Conservation (phyloP, 176 grass and related monocot genomes). For the Paspalum notatum region DNA sequence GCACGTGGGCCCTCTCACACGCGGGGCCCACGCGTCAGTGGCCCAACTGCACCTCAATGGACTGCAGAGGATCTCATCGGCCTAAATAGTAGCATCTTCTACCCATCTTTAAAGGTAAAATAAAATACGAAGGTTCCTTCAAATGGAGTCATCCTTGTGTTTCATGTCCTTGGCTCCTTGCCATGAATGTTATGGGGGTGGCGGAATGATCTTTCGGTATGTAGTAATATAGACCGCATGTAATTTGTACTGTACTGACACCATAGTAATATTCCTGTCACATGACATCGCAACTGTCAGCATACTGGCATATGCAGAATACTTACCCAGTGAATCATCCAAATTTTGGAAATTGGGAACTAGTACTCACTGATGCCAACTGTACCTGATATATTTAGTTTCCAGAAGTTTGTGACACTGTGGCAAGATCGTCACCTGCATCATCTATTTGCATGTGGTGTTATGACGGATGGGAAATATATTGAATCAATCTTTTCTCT, state of each 20-base stretch:
- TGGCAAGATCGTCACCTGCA: neutral
- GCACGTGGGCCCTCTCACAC: too few relatives aligned
- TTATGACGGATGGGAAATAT: neutral
- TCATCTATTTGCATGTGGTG: slow-evolving; percentile 20
- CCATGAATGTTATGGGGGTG: neutral
- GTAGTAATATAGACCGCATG: neutral
- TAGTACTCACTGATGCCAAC: slow-evolving; percentile 5
- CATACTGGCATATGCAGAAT: slow-evolving; percentile 16
- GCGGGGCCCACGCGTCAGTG: too few relatives aligned
- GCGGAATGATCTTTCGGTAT: neutral
- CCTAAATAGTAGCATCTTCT: neutral
- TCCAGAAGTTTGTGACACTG: neutral
- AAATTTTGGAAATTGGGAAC: slow-evolving; percentile 13
- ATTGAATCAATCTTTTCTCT: neutral
- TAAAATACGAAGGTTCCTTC: neutral
- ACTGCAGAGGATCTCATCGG: too few relatives aligned
- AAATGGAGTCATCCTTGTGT: slow-evolving; percentile 6
- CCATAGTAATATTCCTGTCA: slow-evolving; percentile 14
- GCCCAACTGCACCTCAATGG: too few relatives aligned
- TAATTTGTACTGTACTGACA: slow-evolving; percentile 9
- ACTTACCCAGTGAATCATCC: slow-evolving; percentile 22
- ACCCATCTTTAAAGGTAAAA: neutral
- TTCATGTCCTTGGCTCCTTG: slow-evolving; percentile 6
- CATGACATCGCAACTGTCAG: neutral
- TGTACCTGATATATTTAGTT: slow-evolving; percentile 17